phyloP scores from a whole-genome alignment of 2,329 filamentous ascomycete genomes.

The Ceratocystis albifundus region DNA sequence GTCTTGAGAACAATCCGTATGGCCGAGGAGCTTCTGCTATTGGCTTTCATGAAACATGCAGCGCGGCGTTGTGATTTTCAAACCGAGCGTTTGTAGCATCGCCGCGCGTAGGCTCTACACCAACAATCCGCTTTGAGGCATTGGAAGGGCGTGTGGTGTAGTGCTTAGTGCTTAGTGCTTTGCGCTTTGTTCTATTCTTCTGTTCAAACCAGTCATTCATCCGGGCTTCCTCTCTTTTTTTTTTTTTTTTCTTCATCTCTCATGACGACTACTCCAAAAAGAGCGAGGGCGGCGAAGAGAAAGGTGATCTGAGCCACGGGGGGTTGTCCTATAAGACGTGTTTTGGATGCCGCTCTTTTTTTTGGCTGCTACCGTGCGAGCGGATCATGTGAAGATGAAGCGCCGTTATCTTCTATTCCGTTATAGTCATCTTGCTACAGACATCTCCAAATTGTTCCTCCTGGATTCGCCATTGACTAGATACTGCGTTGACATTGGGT shows the following conservation, averaged over 20 bases:
- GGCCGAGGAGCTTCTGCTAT: background rate
- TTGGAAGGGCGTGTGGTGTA: background rate
- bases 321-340: background rate
- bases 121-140: background rate
- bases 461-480: background rate
- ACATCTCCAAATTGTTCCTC: background rate
- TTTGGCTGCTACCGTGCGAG: background rate
- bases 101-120: slow-evolving; percentile 1
- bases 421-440: background rate
- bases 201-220: too few species aligned
- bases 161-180: too few species aligned
- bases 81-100: slow-evolving; percentile 6
- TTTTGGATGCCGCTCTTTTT: background rate
- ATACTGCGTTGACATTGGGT: background rate
- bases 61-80: slow-evolving; percentile 1
- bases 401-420: background rate
- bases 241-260: background rate
- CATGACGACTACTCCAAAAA: background rate
- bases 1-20: background rate
- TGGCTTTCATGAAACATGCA: background rate
- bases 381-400: background rate
- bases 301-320: background rate
- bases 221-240: background rate
- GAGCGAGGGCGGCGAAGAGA: background rate
- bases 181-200: too few species aligned